Evolutionary conservation across 1,284 basidiomycete genomes (phyloP).

Genomic region (Ustilago cynodontis): DNA sequence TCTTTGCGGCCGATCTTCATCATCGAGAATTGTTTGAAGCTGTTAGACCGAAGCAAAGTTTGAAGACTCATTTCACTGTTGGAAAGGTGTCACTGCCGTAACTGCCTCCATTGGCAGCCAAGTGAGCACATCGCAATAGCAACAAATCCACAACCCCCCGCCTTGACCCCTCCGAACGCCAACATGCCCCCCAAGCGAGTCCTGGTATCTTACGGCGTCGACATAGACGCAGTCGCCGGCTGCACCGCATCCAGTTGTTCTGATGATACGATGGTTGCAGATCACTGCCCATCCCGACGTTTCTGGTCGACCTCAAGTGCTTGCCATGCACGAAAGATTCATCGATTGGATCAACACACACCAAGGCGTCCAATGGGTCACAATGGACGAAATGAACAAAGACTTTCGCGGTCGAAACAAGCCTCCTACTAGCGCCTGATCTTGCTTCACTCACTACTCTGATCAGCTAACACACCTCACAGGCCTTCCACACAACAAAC

Average conservation of each 20-base stretch:
- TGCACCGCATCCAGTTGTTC: background rate
- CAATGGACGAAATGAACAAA: slow-evolving; percentile 75
- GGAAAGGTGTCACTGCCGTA: no score
- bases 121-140: no score
- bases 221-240: slow-evolving; percentile 14
- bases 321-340: slow-evolving; percentile 83
- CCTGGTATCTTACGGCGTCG: slow-evolving; percentile 35
- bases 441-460: background rate
- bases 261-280: background rate
- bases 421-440: slow-evolving; percentile 6
- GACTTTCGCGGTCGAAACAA: slow-evolving; percentile 37
- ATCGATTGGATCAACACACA: slow-evolving; percentile 83
- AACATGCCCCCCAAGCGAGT: slow-evolving; percentile 30
- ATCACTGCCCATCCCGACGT: slow-evolving; percentile 84
- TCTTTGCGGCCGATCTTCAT: background rate
- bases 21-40: background rate
- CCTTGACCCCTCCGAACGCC: no score
- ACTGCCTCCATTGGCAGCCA: no score
- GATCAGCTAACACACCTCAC: background rate
- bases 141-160: no score
- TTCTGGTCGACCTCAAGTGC: slow-evolving; percentile 78
- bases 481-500: no score
- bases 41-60: slow-evolving; percentile 6
- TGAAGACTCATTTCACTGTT: background rate
- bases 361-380: slow-evolving; percentile 79